Evolutionary conservation across 352 stramenopile genomes (phyloP), one percentile per base, ranked within the genome.

Genomic region (Pythium aquatile): DNA sequence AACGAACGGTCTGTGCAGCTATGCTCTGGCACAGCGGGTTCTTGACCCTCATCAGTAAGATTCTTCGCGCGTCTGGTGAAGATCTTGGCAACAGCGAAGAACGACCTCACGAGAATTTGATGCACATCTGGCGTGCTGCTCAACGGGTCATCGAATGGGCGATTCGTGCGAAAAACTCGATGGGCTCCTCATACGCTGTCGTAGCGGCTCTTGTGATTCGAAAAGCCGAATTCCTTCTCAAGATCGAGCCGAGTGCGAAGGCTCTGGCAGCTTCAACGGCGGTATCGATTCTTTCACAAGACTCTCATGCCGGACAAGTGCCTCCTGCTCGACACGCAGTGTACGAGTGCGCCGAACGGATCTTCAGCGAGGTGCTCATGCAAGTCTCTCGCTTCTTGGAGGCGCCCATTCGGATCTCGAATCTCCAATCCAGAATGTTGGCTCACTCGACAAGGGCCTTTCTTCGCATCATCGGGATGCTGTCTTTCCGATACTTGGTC

Each of bases 21-120:
- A 96, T 97, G 87, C 83, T 97, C 52, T 95, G 88, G 87, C 88
- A 97, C 70, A 94, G 75, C 24, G 88, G 88, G 13, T 91, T 89
- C 54, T 66, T 90, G 51, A 73, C 48, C 29, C 78, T 68, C 44
- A 81, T 93, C 44, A 81, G 79, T 32, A 83, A 84, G 33, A 75
- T 89, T 54, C 49, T 85, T 11, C 58, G 33, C 1, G 42, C 58
- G 8, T 55, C 52, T 17, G 68, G 59, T 29, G 61, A 66, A n/a
- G 81, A 81, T 58, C 67, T 87, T 17, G 70, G 73, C 24, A 74
- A 83, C 51, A 91, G 86, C 59, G 87, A 94, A 57, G 58, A 87
- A 57, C 81, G 88, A 33, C 88, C 88, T 10, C 81, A 93, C 52
- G 84, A 94, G n/a, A 96, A 91, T 42, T 75, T 97, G 53, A 94